Percentiles rank a stretch among this genome's conserved stretches.
These are phyloP conservation scores for Tetrahymena malaccensis DNA, from an alignment of 73 alveolate species.

Conservation along the genomic window DNA sequence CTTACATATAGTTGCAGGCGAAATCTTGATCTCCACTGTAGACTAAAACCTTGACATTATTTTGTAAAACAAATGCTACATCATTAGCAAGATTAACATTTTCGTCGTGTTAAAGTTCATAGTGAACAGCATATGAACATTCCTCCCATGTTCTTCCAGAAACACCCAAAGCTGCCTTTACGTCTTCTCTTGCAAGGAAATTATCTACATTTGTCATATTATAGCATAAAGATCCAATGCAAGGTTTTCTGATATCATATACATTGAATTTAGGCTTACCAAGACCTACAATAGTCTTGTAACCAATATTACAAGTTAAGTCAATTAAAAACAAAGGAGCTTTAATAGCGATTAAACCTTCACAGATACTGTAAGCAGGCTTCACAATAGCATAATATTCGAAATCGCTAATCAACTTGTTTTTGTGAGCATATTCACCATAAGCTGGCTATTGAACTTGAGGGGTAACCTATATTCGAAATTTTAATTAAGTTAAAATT, in stretches of 20 bases:
- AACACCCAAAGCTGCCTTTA: constrained; percentile 45
- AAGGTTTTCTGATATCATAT: constrained; percentile 45
- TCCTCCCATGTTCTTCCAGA: constrained; percentile 47
- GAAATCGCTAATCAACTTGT: constrained; percentile 19
- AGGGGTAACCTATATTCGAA: constrained; percentile 38
- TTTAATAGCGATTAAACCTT: constrained; percentile 9
- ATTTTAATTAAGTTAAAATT: no score
- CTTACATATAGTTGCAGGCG: constrained; percentile 59
- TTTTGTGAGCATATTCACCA: constrained; percentile 40
- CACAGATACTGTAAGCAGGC: constrained; percentile 34
- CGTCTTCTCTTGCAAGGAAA: constrained; percentile 20
- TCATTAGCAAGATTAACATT: constrained; percentile 44
- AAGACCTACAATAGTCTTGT: constrained; percentile 26
- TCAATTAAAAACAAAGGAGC: constrained; percentile 24
- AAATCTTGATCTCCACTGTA: constrained; percentile 59
- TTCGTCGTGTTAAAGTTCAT: constrained; percentile 49
- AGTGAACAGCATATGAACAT: constrained; percentile 47
- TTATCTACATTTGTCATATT: constrained; percentile 28
- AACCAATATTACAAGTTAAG: constrained; percentile 15
- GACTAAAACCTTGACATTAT: constrained; percentile 41
- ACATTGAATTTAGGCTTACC: constrained; percentile 52
- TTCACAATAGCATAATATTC: background rate
- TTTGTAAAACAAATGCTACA: constrained; percentile 27
- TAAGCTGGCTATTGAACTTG: constrained; percentile 37
- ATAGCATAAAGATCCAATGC: constrained; percentile 44